phyloP scores from a whole-genome alignment of 768 basidiomycete genomes.

The Suillus cothurnatus region DNA sequence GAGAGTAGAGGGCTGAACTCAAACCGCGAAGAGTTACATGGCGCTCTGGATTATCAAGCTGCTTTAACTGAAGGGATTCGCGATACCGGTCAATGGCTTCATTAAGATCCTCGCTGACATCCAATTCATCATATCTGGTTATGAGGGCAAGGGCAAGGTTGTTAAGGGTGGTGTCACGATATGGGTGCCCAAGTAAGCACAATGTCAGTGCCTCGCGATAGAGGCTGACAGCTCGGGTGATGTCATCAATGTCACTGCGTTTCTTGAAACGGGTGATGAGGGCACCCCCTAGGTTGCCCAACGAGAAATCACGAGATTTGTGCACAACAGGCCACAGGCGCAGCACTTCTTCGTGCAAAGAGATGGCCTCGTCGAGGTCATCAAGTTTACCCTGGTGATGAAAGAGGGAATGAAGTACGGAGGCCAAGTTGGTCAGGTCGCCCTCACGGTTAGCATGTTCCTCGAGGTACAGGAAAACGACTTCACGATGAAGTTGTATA shows the following conservation, averaged over 20 bases:
- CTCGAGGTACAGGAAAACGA: neutral
- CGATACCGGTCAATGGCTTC: neutral
- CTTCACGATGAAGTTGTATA: neutral
- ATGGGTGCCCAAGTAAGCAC: neutral
- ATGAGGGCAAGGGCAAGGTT: neutral
- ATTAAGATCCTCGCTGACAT: neutral
- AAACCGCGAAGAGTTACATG: neutral
- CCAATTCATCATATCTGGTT: neutral
- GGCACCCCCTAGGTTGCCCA: neutral
- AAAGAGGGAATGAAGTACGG: neutral
- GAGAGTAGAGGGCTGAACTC: neutral
- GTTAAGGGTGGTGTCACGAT: neutral
- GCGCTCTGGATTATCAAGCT: neutral
- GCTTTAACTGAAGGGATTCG: neutral
- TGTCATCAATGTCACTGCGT: neutral
- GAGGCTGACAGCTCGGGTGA: neutral
- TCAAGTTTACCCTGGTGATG: neutral
- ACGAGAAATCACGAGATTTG: neutral
- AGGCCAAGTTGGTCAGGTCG: neutral
- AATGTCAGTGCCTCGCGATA: neutral
- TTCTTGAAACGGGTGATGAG: fast-evolving
- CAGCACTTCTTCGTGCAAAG: neutral
- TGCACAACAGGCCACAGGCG: neutral
- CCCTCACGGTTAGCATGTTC: neutral
- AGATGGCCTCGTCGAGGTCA: neutral